A percentile compares a stretch with the other conserved stretches of the same genome.
Evolutionary conservation across 129 eudicot genomes (phyloP).

Genomic region (Saposhnikovia divaricata): DNA sequence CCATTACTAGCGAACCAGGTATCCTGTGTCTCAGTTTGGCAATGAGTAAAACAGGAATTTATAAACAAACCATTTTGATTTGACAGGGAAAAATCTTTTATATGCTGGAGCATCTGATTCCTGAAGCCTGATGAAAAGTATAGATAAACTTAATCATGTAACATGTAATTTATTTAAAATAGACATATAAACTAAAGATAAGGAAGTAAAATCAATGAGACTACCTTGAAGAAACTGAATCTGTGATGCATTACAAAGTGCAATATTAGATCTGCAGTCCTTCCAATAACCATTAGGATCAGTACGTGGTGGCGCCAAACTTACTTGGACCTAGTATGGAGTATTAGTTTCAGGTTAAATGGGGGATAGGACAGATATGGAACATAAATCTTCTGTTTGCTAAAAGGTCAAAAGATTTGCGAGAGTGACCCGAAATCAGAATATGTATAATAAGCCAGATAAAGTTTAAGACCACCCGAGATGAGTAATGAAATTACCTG

Average conservation of each 20-base stretch:
- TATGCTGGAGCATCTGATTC: conserved; percentile 4
- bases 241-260: conserved; percentile 2
- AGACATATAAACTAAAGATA: neutral
- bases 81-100: neutral
- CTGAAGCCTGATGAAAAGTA: neutral
- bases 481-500: neutral
- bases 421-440: neutral
- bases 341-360: neutral
- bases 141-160: neutral
- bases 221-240: conserved; percentile 13
- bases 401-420: neutral
- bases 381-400: neutral
- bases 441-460: neutral
- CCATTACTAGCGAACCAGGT: conserved; percentile 74
- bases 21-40: conserved; percentile 89
- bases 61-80: conserved; percentile 66
- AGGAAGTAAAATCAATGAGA: neutral
- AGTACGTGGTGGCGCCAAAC: neutral
- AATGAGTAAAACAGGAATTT: conserved; percentile 89
- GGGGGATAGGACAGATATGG: neutral
- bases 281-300: conserved; percentile 9
- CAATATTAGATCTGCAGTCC: conserved; percentile 1
- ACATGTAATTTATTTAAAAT: neutral
- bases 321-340: neutral
- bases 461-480: neutral